Conservation (phyloP, 352 stramenopile genomes). For the Phytophthora citrophthora region DNA sequence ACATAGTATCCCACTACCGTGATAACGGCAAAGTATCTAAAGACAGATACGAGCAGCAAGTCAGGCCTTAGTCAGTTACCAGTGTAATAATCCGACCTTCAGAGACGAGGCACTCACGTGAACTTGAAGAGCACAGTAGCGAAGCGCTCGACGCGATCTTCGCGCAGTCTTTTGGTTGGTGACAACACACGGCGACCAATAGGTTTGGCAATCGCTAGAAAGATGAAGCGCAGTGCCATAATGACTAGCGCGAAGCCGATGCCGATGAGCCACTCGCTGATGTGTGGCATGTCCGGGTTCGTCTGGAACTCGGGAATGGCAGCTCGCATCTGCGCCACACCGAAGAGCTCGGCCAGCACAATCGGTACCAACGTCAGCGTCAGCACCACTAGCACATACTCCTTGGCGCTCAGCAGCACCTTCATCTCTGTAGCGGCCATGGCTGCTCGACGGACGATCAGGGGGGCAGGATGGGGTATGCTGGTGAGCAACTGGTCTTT, state of each 20-base stretch:
- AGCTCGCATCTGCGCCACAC: constrained; percentile 41
- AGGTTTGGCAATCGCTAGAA: constrained; percentile 31
- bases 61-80: constrained; percentile 15
- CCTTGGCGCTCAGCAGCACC: constrained; percentile 38
- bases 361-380: constrained; percentile 37
- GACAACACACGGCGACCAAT: constrained; percentile 35
- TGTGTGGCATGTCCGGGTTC: constrained; percentile 40
- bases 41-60: constrained; percentile 1
- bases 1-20: constrained; percentile 44
- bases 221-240: constrained; percentile 36
- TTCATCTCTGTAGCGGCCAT: constrained; percentile 48
- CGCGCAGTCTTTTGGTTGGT: constrained; percentile 27
- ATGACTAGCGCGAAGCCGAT: constrained; percentile 36
- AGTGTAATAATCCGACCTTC: constrained; percentile 20
- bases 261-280: constrained; percentile 33
- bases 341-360: constrained; percentile 40
- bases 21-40: constrained; percentile 42
- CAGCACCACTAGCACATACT: constrained; percentile 41
- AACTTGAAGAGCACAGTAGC: constrained; percentile 50
- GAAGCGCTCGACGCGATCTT: constrained; percentile 45
- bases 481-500: constrained; percentile 10
- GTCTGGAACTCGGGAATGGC: constrained; percentile 39
- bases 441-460: constrained; percentile 9
- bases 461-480: constrained; percentile 26
- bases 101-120: constrained; percentile 32